Base-by-base conservation (phyloP, 2,329 filamentous ascomycete species). In the Stemphylium vesicarium region DNA sequence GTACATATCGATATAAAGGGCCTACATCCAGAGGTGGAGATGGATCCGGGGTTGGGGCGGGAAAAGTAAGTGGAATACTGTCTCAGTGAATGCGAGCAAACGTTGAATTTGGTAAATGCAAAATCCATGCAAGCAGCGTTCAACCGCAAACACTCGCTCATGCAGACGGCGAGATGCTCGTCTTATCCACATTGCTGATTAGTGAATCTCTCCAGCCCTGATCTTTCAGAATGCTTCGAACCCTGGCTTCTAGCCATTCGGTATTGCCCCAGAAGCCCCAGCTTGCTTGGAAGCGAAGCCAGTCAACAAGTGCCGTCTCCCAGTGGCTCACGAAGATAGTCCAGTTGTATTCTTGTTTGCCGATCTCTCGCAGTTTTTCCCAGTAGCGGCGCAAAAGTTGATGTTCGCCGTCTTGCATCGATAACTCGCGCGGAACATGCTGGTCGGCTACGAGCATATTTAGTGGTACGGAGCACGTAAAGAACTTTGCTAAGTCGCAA, bases 261-360 rank as follows among this genome's bases (percentile, higher is more conserved):
- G 70, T 74, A 16, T 75, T 73, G 0, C 72, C 72, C 72, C 72
- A 75, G 33, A 75, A 74, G 1, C 72, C 72, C 72, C 72, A 75
- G 18, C 73, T 73, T 2, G 74, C 75, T 45, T 78, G 76, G 36
- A 78, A 78, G 4, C 76, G 58, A 29, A 86, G 80, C 87, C 87
- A 90, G 64, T 90, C 87, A 0, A 89, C 85, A 3, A 89, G 69
- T 0, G 87, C 87, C 3, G 81, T 82, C 69, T 90, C 85, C 86
- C 87, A 89, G 61, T 90, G 86, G 16, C 81, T 72, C 4, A 81
- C 66, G 13, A 89, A 83, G 0, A 74, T 65, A 0, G 79, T 74
- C 82, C 84, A 88, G 0, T 78, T 73, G 50, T 89, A 89, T 1
- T 69, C 61, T 33, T 68, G 73, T 8, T 59, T 68, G 2, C 71